phyloP scores from a whole-genome alignment of 129 eudicot genomes.

The Lactuca sativa region DNA sequence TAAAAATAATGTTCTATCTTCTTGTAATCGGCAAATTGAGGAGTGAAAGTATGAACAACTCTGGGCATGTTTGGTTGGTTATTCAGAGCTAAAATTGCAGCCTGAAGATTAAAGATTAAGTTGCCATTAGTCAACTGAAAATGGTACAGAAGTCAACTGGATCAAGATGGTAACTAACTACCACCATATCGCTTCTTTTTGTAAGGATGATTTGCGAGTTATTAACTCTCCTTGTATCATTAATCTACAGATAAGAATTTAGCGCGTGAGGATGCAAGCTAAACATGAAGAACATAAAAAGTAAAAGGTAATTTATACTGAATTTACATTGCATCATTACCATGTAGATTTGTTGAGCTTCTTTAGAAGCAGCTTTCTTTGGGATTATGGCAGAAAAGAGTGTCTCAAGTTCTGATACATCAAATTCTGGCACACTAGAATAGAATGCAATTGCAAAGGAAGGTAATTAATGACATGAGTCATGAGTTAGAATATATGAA shows the following conservation, averaged over 20 bases:
- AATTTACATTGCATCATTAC: constrained; percentile 47
- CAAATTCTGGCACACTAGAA: constrained; percentile 69
- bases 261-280: background rate
- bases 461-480: constrained; percentile 18
- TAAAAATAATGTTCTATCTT: too few relatives aligned
- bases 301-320: constrained; percentile 7
- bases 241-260: constrained; percentile 51
- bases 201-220: constrained; percentile 96
- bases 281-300: background rate
- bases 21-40: background rate
- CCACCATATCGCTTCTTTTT: constrained; percentile 95
- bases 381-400: constrained; percentile 68
- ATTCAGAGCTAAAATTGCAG: constrained; percentile 74
- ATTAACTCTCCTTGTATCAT: constrained; percentile 88
- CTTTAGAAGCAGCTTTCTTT: constrained; percentile 50
- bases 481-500: background rate
- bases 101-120: constrained; percentile 37
- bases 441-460: constrained; percentile 1
- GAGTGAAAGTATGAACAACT: too few relatives aligned
- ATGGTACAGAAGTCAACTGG: background rate
- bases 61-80: constrained; percentile 29
- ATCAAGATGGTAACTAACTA: constrained; percentile 34
- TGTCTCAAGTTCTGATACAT: constrained; percentile 79
- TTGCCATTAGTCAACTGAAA: constrained; percentile 14
- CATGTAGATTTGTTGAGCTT: constrained; percentile 71